Evolutionary conservation across 345 rosid species (phyloP), one percentile per base, ranked within the genome.

Genomic region (Bretschneidera sinensis): DNA sequence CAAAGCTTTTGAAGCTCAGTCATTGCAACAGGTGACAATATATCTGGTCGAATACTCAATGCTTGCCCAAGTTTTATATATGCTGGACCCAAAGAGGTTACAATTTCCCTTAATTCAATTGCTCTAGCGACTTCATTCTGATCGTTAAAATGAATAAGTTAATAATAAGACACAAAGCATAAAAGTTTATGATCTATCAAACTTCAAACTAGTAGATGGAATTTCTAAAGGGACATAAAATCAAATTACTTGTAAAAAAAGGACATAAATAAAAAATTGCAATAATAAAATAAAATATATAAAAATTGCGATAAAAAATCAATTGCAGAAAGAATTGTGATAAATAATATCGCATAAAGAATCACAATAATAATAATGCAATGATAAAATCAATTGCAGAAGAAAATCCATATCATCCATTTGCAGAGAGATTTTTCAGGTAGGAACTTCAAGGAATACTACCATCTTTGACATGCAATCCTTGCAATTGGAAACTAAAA

Each of bases 41-140:
- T 89, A 76, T 92, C 98, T 8, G 97, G 98, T 31, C 98, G 92
- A 70, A 92, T 92, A 73, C 98, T 92, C 73, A 92, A 75, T 69
- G 98, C 98, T 72, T 92, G 98, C 68, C 98, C 98, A 68, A 92
- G 97, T 73, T 92, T 92, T 57, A 92, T 85, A 64, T 89, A 92
- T 9, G 98, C 97, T 71, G 98, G 98, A 71, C 98, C 98, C 89
- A 92, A 76, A 16, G 98, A 89, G 60, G 98, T 92, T 19, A 92
- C 96, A 52, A 92, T 92, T 39, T 92, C 98, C 84, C 98, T 85
- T 64, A 92, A 54, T 71, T 92, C 98, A 71, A 89, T 92, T 55
- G 98, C 98, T 68, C 98, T 87, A 47, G 96, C 69, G 65, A 92
- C 96, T 80, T 92, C 97, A 80, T 92, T 92, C 98, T 92, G 83